Percentiles rank a stretch among this genome's conserved stretches.
phyloP scores from a whole-genome alignment of 441 rosid species.

The Populus hybrid region DNA sequence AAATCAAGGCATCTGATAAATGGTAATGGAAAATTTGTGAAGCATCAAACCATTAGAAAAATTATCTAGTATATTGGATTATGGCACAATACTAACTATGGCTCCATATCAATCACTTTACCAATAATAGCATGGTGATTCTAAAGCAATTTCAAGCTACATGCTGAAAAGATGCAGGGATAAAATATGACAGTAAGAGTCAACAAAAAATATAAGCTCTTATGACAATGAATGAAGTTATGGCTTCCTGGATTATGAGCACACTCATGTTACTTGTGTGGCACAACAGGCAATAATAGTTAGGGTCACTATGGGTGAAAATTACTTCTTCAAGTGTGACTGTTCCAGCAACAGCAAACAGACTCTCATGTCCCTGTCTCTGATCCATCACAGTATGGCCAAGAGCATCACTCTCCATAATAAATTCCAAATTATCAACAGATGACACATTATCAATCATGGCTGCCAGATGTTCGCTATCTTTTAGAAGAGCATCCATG shows the following conservation, averaged over 20 bases:
- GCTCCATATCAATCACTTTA: neutral
- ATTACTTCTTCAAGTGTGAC: slow-evolving; percentile 90
- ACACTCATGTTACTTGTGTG: neutral
- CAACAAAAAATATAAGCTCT: neutral
- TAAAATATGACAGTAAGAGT: neutral
- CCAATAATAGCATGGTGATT: neutral
- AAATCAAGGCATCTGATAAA: neutral
- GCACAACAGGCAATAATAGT: neutral
- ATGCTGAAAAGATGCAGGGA: neutral
- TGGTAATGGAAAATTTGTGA: neutral
- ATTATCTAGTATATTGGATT: neutral
- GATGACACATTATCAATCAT: slow-evolving; percentile 98
- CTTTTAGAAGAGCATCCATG: slow-evolving; percentile 95
- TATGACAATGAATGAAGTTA: neutral
- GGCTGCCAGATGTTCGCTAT: slow-evolving; percentile 98
- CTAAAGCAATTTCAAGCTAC: neutral
- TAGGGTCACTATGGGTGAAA: slow-evolving; percentile 16
- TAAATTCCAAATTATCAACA: slow-evolving; percentile 97
- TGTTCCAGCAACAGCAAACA: slow-evolving; percentile 86
- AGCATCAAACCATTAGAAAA: neutral
- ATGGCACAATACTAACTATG: neutral
- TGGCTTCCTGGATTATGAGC: neutral
- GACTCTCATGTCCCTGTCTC: slow-evolving; percentile 90
- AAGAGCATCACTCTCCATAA: slow-evolving; percentile 97
- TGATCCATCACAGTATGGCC: slow-evolving; percentile 98